Conservation (phyloP, 345 rosid genomes). For the Rhodomyrtus tomentosa region DNA sequence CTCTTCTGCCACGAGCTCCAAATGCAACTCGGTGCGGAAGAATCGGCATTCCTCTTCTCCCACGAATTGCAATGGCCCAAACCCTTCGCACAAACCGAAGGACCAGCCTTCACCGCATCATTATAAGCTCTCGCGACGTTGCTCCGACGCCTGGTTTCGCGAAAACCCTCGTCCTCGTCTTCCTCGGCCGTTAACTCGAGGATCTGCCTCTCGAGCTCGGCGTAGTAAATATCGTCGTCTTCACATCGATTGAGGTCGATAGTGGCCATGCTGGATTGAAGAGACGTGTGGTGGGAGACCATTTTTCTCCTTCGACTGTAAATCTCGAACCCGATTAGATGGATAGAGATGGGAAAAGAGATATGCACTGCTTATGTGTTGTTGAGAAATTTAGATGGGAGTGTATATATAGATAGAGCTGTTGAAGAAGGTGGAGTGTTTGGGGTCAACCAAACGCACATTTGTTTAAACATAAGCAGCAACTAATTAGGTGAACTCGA, state of each 20-base stretch:
- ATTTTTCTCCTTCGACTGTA: neutral
- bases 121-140: neutral
- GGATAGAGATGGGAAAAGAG: neutral
- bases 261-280: neutral
- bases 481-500: conserved; percentile 1
- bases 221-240: neutral
- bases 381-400: neutral
- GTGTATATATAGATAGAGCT: neutral
- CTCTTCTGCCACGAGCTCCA: neutral
- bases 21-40: neutral
- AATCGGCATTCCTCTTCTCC: neutral
- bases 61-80: neutral
- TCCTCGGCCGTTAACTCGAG: neutral
- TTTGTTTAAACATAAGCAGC: neutral
- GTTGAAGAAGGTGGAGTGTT: neutral
- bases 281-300: neutral
- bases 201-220: conserved; percentile 3
- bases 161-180: neutral
- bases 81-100: neutral
- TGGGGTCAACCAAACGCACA: conserved; percentile 2
- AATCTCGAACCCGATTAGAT: neutral
- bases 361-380: neutral
- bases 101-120: neutral
- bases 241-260: neutral
- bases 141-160: neutral